Evolutionary conservation across 768 basidiomycete species (phyloP).

Genomic region (Tephrocybe sp.): DNA sequence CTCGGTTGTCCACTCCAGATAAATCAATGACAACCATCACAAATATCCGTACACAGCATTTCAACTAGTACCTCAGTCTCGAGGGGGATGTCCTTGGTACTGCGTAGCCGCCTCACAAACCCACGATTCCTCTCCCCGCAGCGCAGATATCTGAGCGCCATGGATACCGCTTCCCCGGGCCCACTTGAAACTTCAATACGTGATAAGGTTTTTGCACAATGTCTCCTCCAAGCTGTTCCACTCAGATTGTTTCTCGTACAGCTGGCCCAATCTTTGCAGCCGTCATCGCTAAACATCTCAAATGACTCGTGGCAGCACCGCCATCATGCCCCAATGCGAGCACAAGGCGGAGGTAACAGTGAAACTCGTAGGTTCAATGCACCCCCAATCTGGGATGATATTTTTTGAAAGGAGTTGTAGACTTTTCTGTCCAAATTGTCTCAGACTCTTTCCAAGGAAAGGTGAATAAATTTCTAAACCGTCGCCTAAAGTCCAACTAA

Average conservation of each 20-base stretch:
- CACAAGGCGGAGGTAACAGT: constrained; percentile 60
- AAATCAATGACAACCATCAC: constrained; percentile 7
- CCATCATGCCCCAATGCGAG: constrained; percentile 82
- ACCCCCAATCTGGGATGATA: constrained; percentile 11
- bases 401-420: constrained; percentile 33
- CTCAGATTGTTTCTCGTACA: constrained; percentile 30
- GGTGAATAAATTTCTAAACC: constrained; percentile 36
- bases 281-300: constrained; percentile 61
- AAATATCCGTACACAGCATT: constrained; percentile 6
- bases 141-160: constrained; percentile 16
- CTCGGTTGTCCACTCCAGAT: too few relatives aligned
- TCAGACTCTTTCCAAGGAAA: constrained; percentile 74
- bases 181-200: constrained; percentile 61
- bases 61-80: neutral
- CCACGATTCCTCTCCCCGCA: constrained; percentile 2
- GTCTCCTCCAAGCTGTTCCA: constrained; percentile 17
- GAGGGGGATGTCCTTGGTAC: constrained; percentile 18
- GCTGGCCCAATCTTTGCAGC: constrained; percentile 63
- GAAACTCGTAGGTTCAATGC: constrained; percentile 72
- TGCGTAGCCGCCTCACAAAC: constrained; percentile 15
- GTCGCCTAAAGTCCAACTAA: neutral
- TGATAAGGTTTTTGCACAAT: constrained; percentile 44
- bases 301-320: constrained; percentile 88
- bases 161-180: constrained; percentile 34
- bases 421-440: constrained; percentile 75